Evolutionary conservation across 1,284 basidiomycete genomes (phyloP).

Genomic region (Dichomitus squalens): DNA sequence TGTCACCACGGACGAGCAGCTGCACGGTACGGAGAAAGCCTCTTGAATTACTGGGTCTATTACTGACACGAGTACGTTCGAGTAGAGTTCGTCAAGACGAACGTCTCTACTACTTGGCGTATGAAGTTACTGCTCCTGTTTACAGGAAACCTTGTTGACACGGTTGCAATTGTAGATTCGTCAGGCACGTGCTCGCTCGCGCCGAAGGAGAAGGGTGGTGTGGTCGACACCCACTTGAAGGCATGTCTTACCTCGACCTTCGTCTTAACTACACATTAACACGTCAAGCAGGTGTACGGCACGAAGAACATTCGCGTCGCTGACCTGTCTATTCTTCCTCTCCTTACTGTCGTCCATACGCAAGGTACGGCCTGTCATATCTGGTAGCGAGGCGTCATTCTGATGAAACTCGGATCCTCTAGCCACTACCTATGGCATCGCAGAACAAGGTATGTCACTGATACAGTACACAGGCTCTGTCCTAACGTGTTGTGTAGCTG

Average conservation of each 20-base stretch:
- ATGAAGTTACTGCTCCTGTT: constrained; percentile 2
- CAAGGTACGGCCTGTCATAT: constrained; percentile 13
- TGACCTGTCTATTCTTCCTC: constrained; percentile 33
- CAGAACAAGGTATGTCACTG: not conserved
- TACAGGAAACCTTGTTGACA: not conserved
- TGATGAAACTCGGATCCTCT: not conserved
- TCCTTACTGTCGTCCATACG: constrained; percentile 25
- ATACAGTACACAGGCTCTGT: not conserved
- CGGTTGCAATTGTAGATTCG: constrained; percentile 22
- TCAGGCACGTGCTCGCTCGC: constrained; percentile 51
- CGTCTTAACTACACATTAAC: not conserved
- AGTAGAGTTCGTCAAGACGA: constrained; percentile 8
- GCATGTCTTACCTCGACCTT: constrained; percentile 34
- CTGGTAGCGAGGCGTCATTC: not conserved
- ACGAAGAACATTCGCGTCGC: constrained; percentile 31
- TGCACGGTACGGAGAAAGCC: constrained; percentile 11
- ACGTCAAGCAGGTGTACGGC: constrained; percentile 31
- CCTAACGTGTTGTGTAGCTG: too few species aligned
- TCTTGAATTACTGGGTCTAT: too few species aligned
- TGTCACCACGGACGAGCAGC: constrained; percentile 9
- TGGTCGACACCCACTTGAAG: constrained; percentile 52
- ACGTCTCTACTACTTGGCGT: constrained; percentile 19
- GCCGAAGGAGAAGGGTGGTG: constrained; percentile 53
- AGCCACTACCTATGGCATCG: not conserved
- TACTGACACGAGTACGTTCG: not conserved